Percentiles rank a stretch among this genome's conserved stretches.
phyloP scores from a whole-genome alignment of 352 stramenopile species.

The Saprolegnia parasitica region DNA sequence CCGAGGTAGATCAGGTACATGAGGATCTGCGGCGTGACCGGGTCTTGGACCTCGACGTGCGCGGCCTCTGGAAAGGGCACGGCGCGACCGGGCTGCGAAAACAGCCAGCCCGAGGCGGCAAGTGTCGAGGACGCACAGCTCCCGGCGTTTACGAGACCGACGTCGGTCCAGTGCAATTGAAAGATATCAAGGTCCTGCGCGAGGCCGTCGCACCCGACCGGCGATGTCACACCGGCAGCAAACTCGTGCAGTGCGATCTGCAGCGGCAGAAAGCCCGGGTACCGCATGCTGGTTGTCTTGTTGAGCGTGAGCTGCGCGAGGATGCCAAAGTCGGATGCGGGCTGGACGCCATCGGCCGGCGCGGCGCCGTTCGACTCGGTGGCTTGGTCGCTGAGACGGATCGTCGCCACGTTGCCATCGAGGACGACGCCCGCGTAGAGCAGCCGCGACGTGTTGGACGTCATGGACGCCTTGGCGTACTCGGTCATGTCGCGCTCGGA shows the following conservation, averaged over 20 bases:
- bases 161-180: not conserved
- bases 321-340: constrained; percentile 3
- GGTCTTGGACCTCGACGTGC: not conserved
- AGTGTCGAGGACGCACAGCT: not conserved
- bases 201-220: not conserved
- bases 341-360: not conserved
- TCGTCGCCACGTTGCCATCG: not conserved
- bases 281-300: not conserved
- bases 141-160: not conserved
- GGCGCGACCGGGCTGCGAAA: not conserved
- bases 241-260: not conserved
- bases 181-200: not conserved
- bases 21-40: constrained; percentile 40
- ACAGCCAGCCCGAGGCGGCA: not conserved
- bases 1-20: constrained; percentile 74
- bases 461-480: constrained; percentile 7
- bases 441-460: not conserved
- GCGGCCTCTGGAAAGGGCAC: not conserved
- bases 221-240: not conserved
- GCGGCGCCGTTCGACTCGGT: not conserved
- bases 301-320: constrained; percentile 2
- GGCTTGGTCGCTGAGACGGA: not conserved
- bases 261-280: constrained; percentile 7
- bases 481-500: not conserved
- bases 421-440: constrained; percentile 3